phyloP scores from a whole-genome alignment of 2,329 filamentous ascomycete species.

The Colletotrichum eremochloae region DNA sequence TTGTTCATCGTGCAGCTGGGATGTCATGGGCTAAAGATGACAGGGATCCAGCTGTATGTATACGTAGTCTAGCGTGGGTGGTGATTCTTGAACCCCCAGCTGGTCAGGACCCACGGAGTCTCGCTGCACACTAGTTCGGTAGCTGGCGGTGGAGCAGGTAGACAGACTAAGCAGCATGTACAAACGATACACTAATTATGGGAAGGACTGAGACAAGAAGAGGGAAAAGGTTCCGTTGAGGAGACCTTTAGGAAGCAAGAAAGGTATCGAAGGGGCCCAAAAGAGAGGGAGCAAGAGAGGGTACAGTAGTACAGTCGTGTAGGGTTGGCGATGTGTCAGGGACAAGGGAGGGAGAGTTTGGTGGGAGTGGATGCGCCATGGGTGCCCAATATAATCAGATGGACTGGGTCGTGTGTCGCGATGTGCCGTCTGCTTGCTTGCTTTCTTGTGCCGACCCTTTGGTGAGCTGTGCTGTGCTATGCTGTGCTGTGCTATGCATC shows the following conservation, averaged over 20 bases:
- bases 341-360: conserved; percentile 30
- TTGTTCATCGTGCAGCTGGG: conserved; percentile 33
- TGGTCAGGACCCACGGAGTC: background rate
- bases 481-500: conserved; percentile 29
- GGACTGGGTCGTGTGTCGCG: background rate
- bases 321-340: conserved; percentile 36
- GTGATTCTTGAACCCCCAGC: background rate
- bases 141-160: background rate
- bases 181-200: background rate
- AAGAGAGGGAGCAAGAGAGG: background rate
- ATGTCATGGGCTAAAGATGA: conserved; percentile 18
- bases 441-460: conserved; percentile 27
- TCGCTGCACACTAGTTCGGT: background rate
- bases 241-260: background rate
- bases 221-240: conserved; percentile 5
- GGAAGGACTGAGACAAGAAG: background rate
- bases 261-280: background rate
- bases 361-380: conserved; percentile 35
- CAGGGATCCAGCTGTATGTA: conserved; percentile 21
- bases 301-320: background rate
- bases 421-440: conserved; percentile 23
- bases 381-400: conserved; percentile 36
- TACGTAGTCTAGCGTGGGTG: background rate
- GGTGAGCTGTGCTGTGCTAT: conserved; percentile 28
- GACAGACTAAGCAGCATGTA: background rate